Conservation (phyloP, 345 rosid genomes). For the Citrus trifoliata region DNA sequence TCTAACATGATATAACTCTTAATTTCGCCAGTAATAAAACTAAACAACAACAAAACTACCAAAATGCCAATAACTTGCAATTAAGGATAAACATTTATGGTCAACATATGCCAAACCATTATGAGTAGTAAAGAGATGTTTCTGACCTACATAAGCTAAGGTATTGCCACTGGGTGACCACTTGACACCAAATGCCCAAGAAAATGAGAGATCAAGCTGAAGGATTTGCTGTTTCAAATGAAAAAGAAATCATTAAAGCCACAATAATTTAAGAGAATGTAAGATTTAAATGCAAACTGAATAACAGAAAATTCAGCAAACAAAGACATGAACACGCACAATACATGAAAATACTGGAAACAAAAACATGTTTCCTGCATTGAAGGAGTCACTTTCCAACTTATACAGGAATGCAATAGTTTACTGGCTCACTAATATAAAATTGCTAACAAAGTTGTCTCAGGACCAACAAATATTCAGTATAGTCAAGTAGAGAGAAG, state of each 20-base stretch:
- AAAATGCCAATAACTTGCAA: background rate
- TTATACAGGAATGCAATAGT: background rate
- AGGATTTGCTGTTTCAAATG: conserved; percentile 74
- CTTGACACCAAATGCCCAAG: conserved; percentile 99
- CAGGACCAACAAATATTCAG: background rate
- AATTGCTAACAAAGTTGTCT: background rate
- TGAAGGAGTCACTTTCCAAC: background rate
- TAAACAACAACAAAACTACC: background rate
- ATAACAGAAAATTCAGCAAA: background rate
- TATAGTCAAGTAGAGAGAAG: background rate
- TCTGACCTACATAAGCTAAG: conserved; percentile 95
- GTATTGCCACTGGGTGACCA: conserved; percentile 99
- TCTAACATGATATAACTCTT: background rate
- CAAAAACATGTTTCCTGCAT: background rate
- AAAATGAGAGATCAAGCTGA: conserved; percentile 97
- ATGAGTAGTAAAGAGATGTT: conserved; percentile 21
- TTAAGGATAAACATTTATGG: background rate
- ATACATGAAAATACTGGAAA: background rate
- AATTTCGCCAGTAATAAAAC: background rate
- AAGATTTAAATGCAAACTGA: conserved; percentile 2
- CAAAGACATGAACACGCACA: background rate
- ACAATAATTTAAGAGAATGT: background rate
- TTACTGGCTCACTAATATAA: background rate
- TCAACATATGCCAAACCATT: background rate
- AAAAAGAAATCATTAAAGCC: conserved; percentile 7